Conservation (phyloP, 495 filamentous ascomycete genomes). For the Daldinia bambusicola region DNA sequence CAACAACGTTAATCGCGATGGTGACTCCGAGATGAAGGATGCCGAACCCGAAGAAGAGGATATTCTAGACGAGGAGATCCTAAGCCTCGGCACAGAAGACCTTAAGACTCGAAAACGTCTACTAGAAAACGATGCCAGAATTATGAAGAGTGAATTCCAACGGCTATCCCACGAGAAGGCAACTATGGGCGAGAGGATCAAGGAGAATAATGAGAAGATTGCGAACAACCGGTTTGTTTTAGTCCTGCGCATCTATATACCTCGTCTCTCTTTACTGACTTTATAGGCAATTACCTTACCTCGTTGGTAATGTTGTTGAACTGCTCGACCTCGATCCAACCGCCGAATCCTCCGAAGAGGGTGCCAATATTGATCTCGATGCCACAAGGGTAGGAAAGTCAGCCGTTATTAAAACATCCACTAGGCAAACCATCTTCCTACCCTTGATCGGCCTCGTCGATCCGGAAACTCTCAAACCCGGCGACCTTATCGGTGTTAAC, state of each 20-base stretch:
- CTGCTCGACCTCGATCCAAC: constrained; percentile 96
- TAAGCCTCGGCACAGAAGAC: constrained; percentile 89
- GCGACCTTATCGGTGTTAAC: constrained; percentile 97
- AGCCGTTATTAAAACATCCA: constrained; percentile 99
- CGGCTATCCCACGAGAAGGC: constrained; percentile 94
- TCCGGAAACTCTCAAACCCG: constrained; percentile 89
- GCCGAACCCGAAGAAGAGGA: constrained; percentile 77
- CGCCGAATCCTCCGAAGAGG: constrained; percentile 94
- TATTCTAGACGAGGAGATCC: constrained; percentile 87
- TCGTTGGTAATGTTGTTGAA: constrained; percentile 98
- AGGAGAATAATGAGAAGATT: constrained; percentile 98
- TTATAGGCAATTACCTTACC: constrained; percentile 91
- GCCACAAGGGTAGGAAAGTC: constrained; percentile 97
- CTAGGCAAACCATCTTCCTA: constrained; percentile 97
- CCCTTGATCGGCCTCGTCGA: constrained; percentile 98
- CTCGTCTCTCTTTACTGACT: constrained; percentile 16
- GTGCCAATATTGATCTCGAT: constrained; percentile 97
- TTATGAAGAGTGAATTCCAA: constrained; percentile 98
- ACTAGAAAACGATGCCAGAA: constrained; percentile 95
- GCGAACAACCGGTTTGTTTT: constrained; percentile 90
- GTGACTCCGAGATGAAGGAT: constrained; percentile 92
- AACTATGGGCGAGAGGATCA: constrained; percentile 97
- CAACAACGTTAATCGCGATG: constrained; percentile 70
- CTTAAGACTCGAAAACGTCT: constrained; percentile 87
- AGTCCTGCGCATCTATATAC: neutral